Base-by-base conservation (phyloP, 2,329 filamentous ascomycete genomes). In the Emergomyces africanus region DNA sequence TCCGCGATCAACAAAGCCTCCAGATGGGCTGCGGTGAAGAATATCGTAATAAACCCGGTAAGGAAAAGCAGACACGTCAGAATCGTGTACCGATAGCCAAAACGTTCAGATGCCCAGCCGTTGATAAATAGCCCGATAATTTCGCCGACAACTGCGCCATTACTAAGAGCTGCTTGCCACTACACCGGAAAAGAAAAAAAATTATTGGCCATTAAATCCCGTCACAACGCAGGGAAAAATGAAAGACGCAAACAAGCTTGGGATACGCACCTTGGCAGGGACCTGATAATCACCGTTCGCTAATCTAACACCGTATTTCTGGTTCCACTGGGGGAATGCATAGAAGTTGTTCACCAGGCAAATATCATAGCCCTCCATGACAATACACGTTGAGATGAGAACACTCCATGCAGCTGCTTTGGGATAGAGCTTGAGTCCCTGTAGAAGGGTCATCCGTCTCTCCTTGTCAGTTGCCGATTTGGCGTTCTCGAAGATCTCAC, bases 331-430 rank as follows among this genome's bases (percentile, higher is more conserved):
- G 0, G 67, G 65, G 57, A 75, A 75, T 63, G 67, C 74, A 75
- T 83, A 91, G 69, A 94, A 90, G 73, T 91, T 91, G 76, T 86
- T 89, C 66, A 94, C 83, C 57, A 95, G 77, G 67, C 83, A 85
- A 60, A 94, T 79, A 69, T 95, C 89, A 75, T 91, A 95, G 39
- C 89, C 90, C 72, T 95, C 90, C 90, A 96, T 96, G 67, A 83
- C 84, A 68, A 95, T 94, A 70, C 88, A 91, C 0, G 89, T 92
- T n/a, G 87, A 92, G 72, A 96, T 91, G 61, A 95, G 77, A 56
- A 95, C 68, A 66, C 85, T 89, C 89, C 89, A 96, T 25, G 77
- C 81, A 59, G 95, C 85, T 25, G 90, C 90, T 76, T 95, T 92
- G 60, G 89, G 90, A 69, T 96, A 96, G 30, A 94, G 79, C 68